Evolutionary conservation across 805 yeast species (phyloP).

Genomic region (Yarrowia divulgata): DNA sequence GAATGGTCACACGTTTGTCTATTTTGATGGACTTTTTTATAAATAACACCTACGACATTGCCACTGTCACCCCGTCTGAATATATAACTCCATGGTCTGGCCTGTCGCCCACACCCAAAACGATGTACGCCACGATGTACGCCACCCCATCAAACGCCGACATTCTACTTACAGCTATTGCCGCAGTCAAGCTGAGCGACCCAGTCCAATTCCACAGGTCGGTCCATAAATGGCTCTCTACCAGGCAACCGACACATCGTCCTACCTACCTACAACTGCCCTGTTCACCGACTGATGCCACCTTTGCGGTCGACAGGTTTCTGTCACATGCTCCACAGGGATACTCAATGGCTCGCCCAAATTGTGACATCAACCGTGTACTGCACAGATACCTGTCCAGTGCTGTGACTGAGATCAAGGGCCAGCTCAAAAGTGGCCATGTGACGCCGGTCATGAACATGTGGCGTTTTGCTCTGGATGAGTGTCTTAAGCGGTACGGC

Average conservation of each 20-base stretch:
- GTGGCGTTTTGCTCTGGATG: constrained; percentile 9
- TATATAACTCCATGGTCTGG: background rate
- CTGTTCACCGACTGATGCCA: background rate
- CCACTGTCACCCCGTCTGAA: background rate
- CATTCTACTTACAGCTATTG: constrained; percentile 11
- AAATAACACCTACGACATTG: background rate
- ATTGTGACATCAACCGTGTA: background rate
- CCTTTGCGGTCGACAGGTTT: constrained; percentile 13
- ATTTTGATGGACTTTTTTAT: no score
- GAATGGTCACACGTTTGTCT: background rate
- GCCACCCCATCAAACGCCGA: background rate
- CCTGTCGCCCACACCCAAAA: no score
- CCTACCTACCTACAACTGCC: background rate
- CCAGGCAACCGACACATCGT: background rate
- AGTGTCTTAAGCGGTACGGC: constrained; percentile 15
- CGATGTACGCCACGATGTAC: no score
- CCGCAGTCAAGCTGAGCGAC: background rate
- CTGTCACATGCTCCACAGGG: background rate
- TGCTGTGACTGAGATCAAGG: constrained; percentile 8
- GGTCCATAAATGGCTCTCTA: background rate
- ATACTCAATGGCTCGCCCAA: background rate
- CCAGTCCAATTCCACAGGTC: constrained; percentile 13
- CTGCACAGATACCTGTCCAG: constrained; percentile 3
- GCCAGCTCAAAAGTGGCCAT: background rate
- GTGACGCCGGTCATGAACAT: background rate